These are phyloP conservation scores for Cynara cardunculus DNA, from an alignment of 129 eudicot species.

Conservation along the genomic window DNA sequence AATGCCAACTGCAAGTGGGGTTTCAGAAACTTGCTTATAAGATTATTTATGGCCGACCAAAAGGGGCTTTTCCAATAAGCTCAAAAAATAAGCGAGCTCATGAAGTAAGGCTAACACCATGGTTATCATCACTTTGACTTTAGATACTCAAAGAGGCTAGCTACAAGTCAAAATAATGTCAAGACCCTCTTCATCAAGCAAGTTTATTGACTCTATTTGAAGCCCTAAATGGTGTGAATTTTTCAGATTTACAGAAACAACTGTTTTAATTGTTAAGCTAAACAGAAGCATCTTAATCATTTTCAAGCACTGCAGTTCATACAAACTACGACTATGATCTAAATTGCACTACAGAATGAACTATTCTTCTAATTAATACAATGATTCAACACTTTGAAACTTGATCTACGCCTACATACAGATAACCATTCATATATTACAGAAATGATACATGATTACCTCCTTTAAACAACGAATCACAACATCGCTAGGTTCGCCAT, in stretches of 20 bases:
- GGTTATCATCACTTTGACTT: no score
- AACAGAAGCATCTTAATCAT: background rate
- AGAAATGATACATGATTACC: conserved; percentile 29
- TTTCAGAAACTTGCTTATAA: no score
- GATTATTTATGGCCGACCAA: no score
- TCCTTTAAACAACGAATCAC: conserved; percentile 59
- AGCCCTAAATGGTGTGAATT: background rate
- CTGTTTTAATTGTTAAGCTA: background rate
- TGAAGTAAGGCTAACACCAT: background rate
- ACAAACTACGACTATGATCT: background rate
- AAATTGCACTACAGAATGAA: background rate
- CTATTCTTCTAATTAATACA: background rate
- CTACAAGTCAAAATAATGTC: no score
- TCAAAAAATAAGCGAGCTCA: background rate
- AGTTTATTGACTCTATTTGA: background rate
- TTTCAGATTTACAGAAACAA: background rate
- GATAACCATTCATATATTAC: background rate
- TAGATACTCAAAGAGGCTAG: no score
- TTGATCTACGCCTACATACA: background rate
- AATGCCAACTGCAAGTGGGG: background rate
- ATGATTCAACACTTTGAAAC: background rate
- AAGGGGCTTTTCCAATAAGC: background rate
- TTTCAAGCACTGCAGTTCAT: background rate
- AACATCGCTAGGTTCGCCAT: conserved; percentile 74
- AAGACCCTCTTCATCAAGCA: background rate